Percentiles rank a stretch among this genome's conserved stretches.
phyloP scores from a whole-genome alignment of 331 rosid species.

The Pyrus hybrid region DNA sequence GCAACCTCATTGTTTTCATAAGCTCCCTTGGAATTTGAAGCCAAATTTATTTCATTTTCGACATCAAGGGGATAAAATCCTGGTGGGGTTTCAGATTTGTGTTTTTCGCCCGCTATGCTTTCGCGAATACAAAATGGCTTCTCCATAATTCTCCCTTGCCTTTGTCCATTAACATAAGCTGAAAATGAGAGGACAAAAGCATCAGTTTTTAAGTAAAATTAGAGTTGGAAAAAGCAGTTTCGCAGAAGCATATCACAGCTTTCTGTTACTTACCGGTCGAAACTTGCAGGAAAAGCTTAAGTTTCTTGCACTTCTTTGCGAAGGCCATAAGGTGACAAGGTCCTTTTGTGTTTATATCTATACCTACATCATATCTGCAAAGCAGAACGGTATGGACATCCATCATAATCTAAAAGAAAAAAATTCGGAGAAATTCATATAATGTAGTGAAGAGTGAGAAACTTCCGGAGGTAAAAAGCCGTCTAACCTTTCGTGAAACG shows the following conservation, averaged over 20 bases:
- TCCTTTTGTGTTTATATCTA: slow-evolving; percentile 81
- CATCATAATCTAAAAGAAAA: not conserved
- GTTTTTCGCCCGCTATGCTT: slow-evolving; percentile 48
- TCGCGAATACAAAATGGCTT: slow-evolving; percentile 70
- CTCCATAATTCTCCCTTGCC: slow-evolving; percentile 84
- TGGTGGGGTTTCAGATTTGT: slow-evolving; percentile 31
- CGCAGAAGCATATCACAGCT: not conserved
- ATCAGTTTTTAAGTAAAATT: not conserved
- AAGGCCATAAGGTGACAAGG: slow-evolving; percentile 75
- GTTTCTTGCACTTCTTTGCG: slow-evolving; percentile 76
- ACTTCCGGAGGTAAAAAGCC: not conserved
- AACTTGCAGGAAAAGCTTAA: slow-evolving; percentile 84
- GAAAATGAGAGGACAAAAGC: slow-evolving; percentile 12
- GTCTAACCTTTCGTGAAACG: slow-evolving; percentile 76
- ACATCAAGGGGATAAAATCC: slow-evolving; percentile 49
- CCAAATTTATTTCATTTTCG: slow-evolving; percentile 60
- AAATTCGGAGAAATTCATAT: not conserved
- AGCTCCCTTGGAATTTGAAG: slow-evolving; percentile 34
- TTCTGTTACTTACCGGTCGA: slow-evolving; percentile 60
- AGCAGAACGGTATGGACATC: not conserved
- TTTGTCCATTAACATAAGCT: slow-evolving; percentile 98
- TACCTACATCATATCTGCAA: slow-evolving; percentile 71
- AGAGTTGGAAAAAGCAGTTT: not conserved
- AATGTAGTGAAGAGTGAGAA: not conserved
- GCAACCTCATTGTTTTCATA: slow-evolving; percentile 28